phyloP scores from a whole-genome alignment of 768 basidiomycete species.

The Chiua virens region DNA sequence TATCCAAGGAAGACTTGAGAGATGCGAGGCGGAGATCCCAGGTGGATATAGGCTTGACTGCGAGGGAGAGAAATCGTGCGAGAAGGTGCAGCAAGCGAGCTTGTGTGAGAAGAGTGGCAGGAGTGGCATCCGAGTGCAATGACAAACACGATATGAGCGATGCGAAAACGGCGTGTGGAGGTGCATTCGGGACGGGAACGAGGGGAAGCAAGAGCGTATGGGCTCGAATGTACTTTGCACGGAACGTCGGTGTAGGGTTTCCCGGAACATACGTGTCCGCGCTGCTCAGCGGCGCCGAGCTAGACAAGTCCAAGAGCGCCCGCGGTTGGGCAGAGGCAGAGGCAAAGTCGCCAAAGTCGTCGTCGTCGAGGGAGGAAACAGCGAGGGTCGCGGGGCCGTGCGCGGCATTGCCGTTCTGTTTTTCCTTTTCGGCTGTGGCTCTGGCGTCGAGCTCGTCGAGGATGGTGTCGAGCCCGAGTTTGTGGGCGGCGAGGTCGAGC shows the following conservation, averaged over 20 bases:
- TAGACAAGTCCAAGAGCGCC: slow-evolving; percentile 21
- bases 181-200: slow-evolving; percentile 52
- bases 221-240: slow-evolving; percentile 63
- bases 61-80: slow-evolving; percentile 67
- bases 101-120: slow-evolving; percentile 49
- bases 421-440: slow-evolving; percentile 37
- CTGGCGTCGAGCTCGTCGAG: slow-evolving; percentile 59
- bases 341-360: slow-evolving; percentile 90
- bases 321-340: slow-evolving; percentile 44
- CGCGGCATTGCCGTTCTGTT: slow-evolving; percentile 28
- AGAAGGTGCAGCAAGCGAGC: slow-evolving; percentile 73
- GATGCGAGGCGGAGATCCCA: slow-evolving; percentile 64
- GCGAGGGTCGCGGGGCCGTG: slow-evolving; percentile 59
- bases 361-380: slow-evolving; percentile 53
- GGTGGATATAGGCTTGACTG: slow-evolving; percentile 66
- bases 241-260: slow-evolving; percentile 35
- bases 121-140: slow-evolving; percentile 36
- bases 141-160: slow-evolving; percentile 43
- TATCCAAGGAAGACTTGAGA: slow-evolving; percentile 76
- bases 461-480: slow-evolving; percentile 42
- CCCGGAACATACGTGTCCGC: slow-evolving; percentile 21
- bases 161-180: slow-evolving; percentile 68
- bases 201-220: slow-evolving; percentile 65
- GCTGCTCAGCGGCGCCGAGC: slow-evolving; percentile 4
- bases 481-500: slow-evolving; percentile 54